These are phyloP conservation scores for Phytophthora fragariae DNA, from an alignment of 352 stramenopile species.

Conservation along the genomic window DNA sequence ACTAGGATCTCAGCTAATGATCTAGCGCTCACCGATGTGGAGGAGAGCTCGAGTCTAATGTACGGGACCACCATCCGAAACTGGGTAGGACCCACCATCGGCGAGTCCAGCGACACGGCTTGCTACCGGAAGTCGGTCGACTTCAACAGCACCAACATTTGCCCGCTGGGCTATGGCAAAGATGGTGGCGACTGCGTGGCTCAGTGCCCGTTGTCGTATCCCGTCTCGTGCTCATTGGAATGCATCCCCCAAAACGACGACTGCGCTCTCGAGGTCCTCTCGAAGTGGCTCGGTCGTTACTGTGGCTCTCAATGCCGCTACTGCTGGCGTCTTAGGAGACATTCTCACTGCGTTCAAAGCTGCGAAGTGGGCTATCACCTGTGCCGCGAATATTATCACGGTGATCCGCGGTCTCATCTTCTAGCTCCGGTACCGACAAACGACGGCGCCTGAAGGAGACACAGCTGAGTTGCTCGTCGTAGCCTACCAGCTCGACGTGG, in stretches of 20 bases:
- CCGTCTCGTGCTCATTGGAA: constrained; percentile 40
- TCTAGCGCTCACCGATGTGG: constrained; percentile 17
- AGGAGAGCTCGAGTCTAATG: constrained; percentile 15
- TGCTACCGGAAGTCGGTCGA: constrained; percentile 33
- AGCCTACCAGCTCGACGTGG: constrained; percentile 32
- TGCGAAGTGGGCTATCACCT: constrained; percentile 36
- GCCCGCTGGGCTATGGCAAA: constrained; percentile 34
- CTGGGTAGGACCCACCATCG: constrained; percentile 34
- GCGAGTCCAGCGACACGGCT: constrained; percentile 24
- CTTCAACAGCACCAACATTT: constrained; percentile 40
- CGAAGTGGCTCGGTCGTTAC: constrained; percentile 33
- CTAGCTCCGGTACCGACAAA: constrained; percentile 35
- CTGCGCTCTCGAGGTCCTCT: constrained; percentile 30
- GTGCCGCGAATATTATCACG: constrained; percentile 29
- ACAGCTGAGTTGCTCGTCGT: constrained; percentile 27
- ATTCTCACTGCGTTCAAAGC: constrained; percentile 32
- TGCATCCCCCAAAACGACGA: constrained; percentile 55
- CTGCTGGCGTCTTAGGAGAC: constrained; percentile 34
- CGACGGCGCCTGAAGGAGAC: constrained; percentile 26
- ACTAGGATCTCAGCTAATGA: constrained; percentile 30
- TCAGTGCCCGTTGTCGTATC: constrained; percentile 46
- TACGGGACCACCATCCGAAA: constrained; percentile 34
- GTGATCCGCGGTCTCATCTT: constrained; percentile 30
- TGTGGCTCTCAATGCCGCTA: constrained; percentile 35
- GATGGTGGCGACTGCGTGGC: constrained; percentile 30